phyloP scores from a whole-genome alignment of 2,329 filamentous ascomycete species.

The Ascochyta viciae-villosae region DNA sequence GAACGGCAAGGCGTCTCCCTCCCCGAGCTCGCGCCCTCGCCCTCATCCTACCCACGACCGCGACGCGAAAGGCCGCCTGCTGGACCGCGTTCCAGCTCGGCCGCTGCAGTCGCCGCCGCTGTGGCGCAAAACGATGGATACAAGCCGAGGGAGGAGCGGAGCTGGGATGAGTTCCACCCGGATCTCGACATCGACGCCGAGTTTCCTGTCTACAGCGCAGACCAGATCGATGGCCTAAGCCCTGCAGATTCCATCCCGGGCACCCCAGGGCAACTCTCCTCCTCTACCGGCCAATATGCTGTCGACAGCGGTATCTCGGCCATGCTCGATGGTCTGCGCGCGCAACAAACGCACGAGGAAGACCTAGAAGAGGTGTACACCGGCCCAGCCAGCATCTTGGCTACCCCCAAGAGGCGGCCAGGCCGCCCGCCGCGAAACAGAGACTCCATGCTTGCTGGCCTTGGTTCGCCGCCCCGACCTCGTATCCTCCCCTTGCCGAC shows the following conservation, averaged over 20 bases:
- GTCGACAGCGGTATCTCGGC: slow-evolving; percentile 46
- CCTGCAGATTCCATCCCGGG: slow-evolving; percentile 56
- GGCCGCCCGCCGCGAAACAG: slow-evolving; percentile 70
- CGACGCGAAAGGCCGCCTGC: slow-evolving; percentile 51
- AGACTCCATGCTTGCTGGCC: slow-evolving; percentile 66
- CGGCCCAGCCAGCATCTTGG: slow-evolving; percentile 22
- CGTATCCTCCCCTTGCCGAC: slow-evolving; percentile 79
- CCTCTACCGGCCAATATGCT: slow-evolving; percentile 38
- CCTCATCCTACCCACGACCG: slow-evolving; percentile 55
- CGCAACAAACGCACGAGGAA: slow-evolving; percentile 39
- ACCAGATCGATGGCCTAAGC: slow-evolving; percentile 80
- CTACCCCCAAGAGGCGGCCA: slow-evolving; percentile 63
- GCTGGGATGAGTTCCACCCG: slow-evolving; percentile 97
- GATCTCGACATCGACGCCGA: slow-evolving; percentile 87
- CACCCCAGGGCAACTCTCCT: slow-evolving; percentile 46
- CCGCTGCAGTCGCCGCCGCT: slow-evolving; percentile 85
- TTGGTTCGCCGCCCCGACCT: slow-evolving; percentile 65
- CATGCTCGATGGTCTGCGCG: slow-evolving; percentile 44
- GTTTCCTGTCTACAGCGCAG: slow-evolving; percentile 79
- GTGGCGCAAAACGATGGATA: slow-evolving; percentile 94
- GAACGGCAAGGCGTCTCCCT: slow-evolving; percentile 50
- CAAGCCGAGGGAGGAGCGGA: slow-evolving; percentile 94
- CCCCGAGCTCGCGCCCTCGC: slow-evolving; percentile 56
- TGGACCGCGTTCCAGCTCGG: slow-evolving; percentile 79
- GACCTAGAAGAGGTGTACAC: slow-evolving; percentile 22